Evolutionary conservation across 495 filamentous ascomycete species (phyloP).

Genomic region (Penicillium diatomitis): DNA sequence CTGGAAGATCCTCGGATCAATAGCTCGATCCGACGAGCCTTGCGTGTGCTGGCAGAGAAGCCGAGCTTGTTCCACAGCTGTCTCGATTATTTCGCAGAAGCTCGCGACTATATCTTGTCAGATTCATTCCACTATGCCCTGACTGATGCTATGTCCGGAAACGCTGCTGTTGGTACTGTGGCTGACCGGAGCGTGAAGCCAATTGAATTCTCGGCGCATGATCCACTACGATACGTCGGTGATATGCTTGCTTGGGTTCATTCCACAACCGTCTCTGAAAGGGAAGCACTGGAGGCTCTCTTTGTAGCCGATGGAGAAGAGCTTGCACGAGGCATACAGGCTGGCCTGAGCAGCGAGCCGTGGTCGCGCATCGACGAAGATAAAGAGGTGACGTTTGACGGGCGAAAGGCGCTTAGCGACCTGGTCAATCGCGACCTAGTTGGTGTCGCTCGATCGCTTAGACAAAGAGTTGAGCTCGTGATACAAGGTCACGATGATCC

Average conservation of each 20-base stretch:
- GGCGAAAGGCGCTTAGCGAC: conserved; percentile 73
- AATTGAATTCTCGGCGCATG: conserved; percentile 89
- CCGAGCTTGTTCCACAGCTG: conserved; percentile 89
- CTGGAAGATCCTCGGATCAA: conserved; percentile 92
- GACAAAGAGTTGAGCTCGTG: conserved; percentile 80
- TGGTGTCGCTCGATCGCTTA: conserved; percentile 65
- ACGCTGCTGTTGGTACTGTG: conserved; percentile 12
- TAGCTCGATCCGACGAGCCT: conserved; percentile 70
- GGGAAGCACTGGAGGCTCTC: conserved; percentile 82
- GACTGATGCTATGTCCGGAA: conserved; percentile 55
- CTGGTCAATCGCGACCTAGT: conserved; percentile 80
- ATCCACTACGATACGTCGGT: conserved; percentile 84
- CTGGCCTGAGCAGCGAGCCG: conserved; percentile 76
- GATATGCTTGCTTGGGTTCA: conserved; percentile 98
- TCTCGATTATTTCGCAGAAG: conserved; percentile 87
- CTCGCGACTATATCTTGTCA: conserved; percentile 75
- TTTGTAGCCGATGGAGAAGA: conserved; percentile 92
- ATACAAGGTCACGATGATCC: conserved; percentile 88
- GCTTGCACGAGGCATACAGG: conserved; percentile 75
- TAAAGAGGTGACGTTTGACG: conserved; percentile 63
- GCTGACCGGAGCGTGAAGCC: conserved; percentile 60
- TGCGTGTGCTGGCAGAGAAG: conserved; percentile 82
- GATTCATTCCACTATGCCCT: conserved; percentile 88
- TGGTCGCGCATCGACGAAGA: conserved; percentile 61
- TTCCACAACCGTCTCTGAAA: conserved; percentile 85